Conservation (phyloP, 176 grass and related monocot species). For the Echinochloa phyllopogon region DNA sequence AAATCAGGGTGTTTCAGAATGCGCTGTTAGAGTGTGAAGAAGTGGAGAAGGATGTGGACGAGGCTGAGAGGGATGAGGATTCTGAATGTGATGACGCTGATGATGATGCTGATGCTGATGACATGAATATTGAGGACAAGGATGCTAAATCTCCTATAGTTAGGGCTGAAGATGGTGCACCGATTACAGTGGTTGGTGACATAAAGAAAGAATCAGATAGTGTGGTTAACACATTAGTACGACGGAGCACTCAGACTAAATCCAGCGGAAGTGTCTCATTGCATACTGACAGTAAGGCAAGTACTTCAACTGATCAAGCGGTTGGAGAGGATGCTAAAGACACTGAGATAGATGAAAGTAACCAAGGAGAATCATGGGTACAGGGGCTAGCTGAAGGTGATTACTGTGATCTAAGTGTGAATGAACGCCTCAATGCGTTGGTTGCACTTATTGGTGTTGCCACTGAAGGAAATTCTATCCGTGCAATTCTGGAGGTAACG, state of each 20-base stretch:
- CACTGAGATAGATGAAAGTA: constrained; percentile 86
- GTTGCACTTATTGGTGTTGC: constrained; percentile 83
- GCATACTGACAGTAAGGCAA: constrained; percentile 38
- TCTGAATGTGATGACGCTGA: constrained; percentile 85
- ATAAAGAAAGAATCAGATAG: constrained; percentile 37
- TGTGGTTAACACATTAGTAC: constrained; percentile 28
- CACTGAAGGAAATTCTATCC: constrained; percentile 85
- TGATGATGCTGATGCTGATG: constrained; percentile 85
- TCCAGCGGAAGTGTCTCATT: constrained; percentile 39
- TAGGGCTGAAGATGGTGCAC: constrained; percentile 35
- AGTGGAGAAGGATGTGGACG: constrained; percentile 76
- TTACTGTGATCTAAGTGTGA: constrained; percentile 89
- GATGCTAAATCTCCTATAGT: constrained; percentile 41
- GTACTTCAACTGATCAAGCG: constrained; percentile 47
- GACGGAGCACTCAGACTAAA: constrained; percentile 37
- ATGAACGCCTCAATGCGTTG: constrained; percentile 84
- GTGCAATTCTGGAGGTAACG: constrained; percentile 56
- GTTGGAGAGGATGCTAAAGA: constrained; percentile 42
- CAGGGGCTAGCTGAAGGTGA: constrained; percentile 87
- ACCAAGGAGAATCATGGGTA: constrained; percentile 84
- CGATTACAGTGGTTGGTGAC: constrained; percentile 22
- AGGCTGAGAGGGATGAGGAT: constrained; percentile 86
- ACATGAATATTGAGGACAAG: constrained; percentile 62
- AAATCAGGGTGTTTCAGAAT: constrained; percentile 91
- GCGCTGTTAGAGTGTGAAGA: constrained; percentile 68